phyloP scores from a whole-genome alignment of 192 early-diverging fungal genomes.

The Rhizophagus prolifer region DNA sequence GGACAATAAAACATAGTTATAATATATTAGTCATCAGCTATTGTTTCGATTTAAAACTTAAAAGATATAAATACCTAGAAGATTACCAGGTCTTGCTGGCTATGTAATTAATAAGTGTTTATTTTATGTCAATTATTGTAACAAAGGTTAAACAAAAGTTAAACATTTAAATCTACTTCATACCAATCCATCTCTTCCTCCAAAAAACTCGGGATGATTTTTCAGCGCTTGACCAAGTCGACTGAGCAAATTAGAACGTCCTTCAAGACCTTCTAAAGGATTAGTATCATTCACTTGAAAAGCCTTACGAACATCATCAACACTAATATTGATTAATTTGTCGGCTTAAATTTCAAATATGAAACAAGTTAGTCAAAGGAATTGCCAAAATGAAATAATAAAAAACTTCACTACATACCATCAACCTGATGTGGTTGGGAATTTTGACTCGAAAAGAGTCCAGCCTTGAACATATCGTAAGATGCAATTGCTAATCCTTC shows the following conservation, averaged over 20 bases:
- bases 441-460: constrained; percentile 68
- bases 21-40: not conserved
- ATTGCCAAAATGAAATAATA: not conserved
- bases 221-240: constrained; percentile 60
- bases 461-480: constrained; percentile 78
- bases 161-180: constrained; percentile 10
- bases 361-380: no score
- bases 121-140: not conserved
- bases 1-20: not conserved
- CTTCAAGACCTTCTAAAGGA: constrained; percentile 76
- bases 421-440: constrained; percentile 67
- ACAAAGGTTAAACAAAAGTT: not conserved
- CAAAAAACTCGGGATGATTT: constrained; percentile 58
- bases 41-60: not conserved
- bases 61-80: constrained; percentile 53
- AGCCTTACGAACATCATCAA: constrained; percentile 53
- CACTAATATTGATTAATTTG: constrained; percentile 51
- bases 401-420: constrained; percentile 42
- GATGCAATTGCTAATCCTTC: constrained; percentile 89
- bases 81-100: constrained; percentile 75
- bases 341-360: constrained; percentile 39
- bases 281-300: constrained; percentile 82
- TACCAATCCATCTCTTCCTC: constrained; percentile 39
- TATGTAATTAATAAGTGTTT: not conserved
- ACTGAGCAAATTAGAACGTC: constrained; percentile 69